Percentiles rank a stretch among this genome's conserved stretches.
phyloP scores from a whole-genome alignment of 1,284 basidiomycete genomes.

The Puccinia sorghi region DNA sequence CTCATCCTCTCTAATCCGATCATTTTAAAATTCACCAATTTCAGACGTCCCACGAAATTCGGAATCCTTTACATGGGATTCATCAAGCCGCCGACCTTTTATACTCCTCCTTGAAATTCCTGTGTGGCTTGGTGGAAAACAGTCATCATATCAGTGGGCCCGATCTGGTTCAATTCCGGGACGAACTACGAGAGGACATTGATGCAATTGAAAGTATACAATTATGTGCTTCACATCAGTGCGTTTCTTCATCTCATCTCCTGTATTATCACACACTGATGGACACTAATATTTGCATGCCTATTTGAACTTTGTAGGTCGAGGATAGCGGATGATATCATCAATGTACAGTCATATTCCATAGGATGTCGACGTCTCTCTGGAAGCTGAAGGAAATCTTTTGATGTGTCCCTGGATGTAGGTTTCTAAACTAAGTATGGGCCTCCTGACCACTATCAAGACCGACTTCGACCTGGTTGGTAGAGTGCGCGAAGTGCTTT shows the following conservation, averaged over 20 bases:
- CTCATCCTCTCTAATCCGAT: neutral
- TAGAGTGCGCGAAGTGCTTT: conserved; percentile 40
- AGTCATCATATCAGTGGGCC: neutral
- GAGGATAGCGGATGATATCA: conserved; percentile 49
- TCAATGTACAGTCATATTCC: conserved; percentile 19
- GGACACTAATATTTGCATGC: neutral
- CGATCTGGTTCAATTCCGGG: conserved; percentile 48
- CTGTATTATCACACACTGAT: neutral
- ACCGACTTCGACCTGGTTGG: conserved; percentile 38
- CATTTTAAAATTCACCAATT: neutral
- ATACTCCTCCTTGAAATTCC: conserved; percentile 29
- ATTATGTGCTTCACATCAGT: conserved; percentile 54
- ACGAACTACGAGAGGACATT: conserved; percentile 54
- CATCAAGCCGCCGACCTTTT: conserved; percentile 49
- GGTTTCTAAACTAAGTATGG: conserved; percentile 49
- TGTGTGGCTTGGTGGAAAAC: neutral
- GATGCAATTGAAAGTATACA: conserved; percentile 56
- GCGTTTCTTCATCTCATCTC: neutral
- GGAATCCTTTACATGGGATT: conserved; percentile 46
- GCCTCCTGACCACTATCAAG: conserved; percentile 40
- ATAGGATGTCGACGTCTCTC: neutral
- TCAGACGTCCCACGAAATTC: conserved; percentile 47
- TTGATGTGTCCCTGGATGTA: neutral
- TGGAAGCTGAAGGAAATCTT: neutral
- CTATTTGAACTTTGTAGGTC: conserved; percentile 9